Evolutionary conservation across 768 basidiomycete species (phyloP).

Genomic region (Russula compacta): DNA sequence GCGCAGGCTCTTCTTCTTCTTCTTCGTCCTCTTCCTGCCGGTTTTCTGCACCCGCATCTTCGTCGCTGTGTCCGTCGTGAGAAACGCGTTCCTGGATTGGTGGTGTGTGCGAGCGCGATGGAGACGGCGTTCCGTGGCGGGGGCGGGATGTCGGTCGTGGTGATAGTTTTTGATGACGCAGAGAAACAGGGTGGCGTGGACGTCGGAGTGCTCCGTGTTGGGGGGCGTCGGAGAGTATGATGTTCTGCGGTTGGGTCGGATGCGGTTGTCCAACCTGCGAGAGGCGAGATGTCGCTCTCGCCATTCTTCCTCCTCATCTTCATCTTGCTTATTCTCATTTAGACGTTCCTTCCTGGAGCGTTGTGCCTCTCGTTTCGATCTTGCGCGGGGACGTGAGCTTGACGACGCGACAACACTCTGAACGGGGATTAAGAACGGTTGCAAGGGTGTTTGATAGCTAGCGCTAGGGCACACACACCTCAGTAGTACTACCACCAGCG

Average conservation of each 20-base stretch:
- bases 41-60: constrained; percentile 16
- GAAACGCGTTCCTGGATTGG: neutral
- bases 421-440: neutral
- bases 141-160: neutral
- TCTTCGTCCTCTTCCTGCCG: constrained; percentile 4
- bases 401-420: neutral
- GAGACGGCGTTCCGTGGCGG: neutral
- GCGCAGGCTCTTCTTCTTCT: constrained; percentile 18
- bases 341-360: neutral
- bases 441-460: neutral
- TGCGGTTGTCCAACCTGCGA: neutral
- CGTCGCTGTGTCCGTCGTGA: neutral
- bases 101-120: neutral
- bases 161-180: neutral
- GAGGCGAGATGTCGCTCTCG: neutral
- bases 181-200: neutral
- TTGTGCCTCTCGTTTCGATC: neutral
- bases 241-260: constrained; percentile 6
- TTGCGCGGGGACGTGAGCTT: neutral
- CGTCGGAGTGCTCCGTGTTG: neutral
- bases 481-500: constrained; percentile 32
- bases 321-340: neutral
- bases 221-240: constrained; percentile 2
- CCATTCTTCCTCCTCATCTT: constrained; percentile 1
- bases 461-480: constrained; percentile 11